phyloP scores from a whole-genome alignment of 2,329 filamentous ascomycete species.

The Lasiodiplodia sp. region DNA sequence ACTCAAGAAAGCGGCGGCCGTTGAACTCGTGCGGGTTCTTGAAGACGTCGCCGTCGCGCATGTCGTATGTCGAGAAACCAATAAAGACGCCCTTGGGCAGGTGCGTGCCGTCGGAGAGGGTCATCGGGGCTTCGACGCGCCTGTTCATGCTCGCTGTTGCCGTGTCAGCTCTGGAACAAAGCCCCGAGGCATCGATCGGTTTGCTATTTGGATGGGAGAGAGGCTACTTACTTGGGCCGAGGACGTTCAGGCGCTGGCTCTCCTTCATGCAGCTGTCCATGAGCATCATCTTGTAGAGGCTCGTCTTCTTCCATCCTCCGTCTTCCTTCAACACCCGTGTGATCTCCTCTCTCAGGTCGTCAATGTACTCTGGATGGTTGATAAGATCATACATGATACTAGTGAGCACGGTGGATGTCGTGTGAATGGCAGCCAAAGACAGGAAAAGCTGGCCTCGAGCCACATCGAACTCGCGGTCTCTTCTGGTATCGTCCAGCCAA shows the following conservation, averaged over 20 bases:
- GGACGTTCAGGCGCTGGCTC: slow-evolving; percentile 35
- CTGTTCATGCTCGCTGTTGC: slow-evolving; percentile 10
- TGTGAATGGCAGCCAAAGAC: slow-evolving; percentile 34
- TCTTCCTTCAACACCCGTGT: slow-evolving; percentile 36
- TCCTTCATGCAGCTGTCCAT: slow-evolving; percentile 47
- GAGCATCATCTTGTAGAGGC: slow-evolving; percentile 41
- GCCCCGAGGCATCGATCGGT: too few relatives aligned
- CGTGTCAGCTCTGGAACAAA: slow-evolving; percentile 13
- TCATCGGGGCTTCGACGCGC: slow-evolving; percentile 31
- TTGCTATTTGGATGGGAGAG: too few relatives aligned
- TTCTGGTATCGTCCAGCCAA: slow-evolving; percentile 35
- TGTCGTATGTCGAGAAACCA: slow-evolving; percentile 24
- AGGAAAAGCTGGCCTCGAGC: slow-evolving; percentile 32
- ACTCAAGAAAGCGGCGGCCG: slow-evolving; percentile 31
- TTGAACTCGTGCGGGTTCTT: slow-evolving; percentile 21
- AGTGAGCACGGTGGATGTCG: slow-evolving; percentile 36
- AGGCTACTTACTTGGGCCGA: background rate
- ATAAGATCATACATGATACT: slow-evolving; percentile 37
- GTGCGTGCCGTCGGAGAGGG: slow-evolving; percentile 38
- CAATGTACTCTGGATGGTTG: slow-evolving; percentile 36
- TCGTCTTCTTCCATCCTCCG: slow-evolving; percentile 39
- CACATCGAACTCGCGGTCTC: slow-evolving; percentile 31
- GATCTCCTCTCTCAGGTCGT: slow-evolving; percentile 38
- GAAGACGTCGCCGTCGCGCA: slow-evolving; percentile 26
- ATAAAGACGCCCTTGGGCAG: slow-evolving; percentile 35